Conservation (phyloP, 1,139 yeast species). For the Zygoascus hellenicus region DNA sequence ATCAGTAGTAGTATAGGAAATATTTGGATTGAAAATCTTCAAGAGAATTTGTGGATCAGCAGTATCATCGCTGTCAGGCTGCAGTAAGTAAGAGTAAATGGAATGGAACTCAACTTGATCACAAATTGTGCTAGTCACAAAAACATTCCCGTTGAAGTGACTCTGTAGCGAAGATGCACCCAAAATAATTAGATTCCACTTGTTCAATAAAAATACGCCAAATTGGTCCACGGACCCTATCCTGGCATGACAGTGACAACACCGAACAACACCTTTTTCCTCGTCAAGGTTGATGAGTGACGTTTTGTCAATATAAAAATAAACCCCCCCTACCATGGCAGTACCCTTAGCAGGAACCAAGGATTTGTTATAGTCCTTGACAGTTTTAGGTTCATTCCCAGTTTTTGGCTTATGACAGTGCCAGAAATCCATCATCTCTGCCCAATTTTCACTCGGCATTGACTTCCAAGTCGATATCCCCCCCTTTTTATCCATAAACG, state of each 20-base stretch:
- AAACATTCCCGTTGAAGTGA: conserved; percentile 19
- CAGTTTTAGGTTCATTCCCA: conserved; percentile 25
- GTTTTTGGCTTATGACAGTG: conserved; percentile 87
- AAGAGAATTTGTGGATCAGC: conserved; percentile 29
- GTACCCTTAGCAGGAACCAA: conserved; percentile 44
- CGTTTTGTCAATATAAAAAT: conserved; percentile 41
- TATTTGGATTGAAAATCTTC: conserved; percentile 57
- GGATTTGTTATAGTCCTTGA: conserved; percentile 27
- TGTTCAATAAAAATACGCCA: conserved; percentile 40
- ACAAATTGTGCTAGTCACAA: conserved; percentile 24
- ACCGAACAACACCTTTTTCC: conserved; percentile 9
- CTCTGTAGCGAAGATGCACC: neutral
- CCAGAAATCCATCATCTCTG: conserved; percentile 96
- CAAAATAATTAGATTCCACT: conserved; percentile 48
- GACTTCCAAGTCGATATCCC: conserved; percentile 36
- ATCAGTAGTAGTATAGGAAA: conserved; percentile 32
- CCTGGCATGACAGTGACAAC: conserved; percentile 15
- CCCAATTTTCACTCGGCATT: conserved; percentile 92
- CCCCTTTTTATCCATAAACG: conserved; percentile 12
- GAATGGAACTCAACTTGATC: conserved; percentile 35
- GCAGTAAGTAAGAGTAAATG: conserved; percentile 29
- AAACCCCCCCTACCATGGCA: conserved; percentile 54
- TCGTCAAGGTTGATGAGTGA: conserved; percentile 18
- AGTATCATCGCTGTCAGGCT: conserved; percentile 17
- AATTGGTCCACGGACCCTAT: conserved; percentile 18